phyloP scores from a whole-genome alignment of 139 green algal genomes.

The Dunaliella sp. region DNA sequence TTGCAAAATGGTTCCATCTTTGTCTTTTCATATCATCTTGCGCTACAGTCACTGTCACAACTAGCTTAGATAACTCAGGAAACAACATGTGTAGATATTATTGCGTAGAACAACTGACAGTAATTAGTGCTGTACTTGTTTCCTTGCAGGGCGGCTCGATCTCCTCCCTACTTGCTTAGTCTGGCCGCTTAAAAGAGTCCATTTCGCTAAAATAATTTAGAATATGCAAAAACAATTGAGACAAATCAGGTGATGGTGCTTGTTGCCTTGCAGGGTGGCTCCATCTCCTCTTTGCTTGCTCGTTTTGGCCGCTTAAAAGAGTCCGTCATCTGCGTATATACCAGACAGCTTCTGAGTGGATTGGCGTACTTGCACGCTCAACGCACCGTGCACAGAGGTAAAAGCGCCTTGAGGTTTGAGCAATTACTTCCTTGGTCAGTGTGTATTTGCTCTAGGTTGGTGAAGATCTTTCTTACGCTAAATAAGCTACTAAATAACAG shows the following conservation, averaged over 20 bases:
- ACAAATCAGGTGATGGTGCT: too few species aligned
- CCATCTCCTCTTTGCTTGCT: constrained; percentile 77
- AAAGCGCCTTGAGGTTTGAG: too few species aligned
- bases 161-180: constrained; percentile 71
- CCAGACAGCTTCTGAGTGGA: constrained; percentile 63
- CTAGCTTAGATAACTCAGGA: too few species aligned
- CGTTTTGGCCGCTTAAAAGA: constrained; percentile 69
- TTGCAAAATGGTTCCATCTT: too few species aligned
- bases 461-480: neutral
- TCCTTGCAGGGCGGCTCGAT: constrained; percentile 72
- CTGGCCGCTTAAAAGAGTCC: constrained; percentile 56
- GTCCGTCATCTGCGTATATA: constrained; percentile 62
- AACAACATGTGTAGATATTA: too few species aligned
- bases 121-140: too few species aligned
- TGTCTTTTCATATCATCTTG: too few species aligned
- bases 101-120: too few species aligned
- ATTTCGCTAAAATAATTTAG: too few species aligned
- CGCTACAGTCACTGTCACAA: too few species aligned
- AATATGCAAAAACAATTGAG: too few species aligned
- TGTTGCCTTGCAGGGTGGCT: constrained; percentile 61
- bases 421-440: too few species aligned
- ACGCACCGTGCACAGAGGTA: constrained; percentile 73
- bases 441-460: neutral
- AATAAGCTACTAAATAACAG: neutral
- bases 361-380: constrained; percentile 84